phyloP scores from a whole-genome alignment of 2,329 filamentous ascomycete species.

The Drechslerella dactyloides region DNA sequence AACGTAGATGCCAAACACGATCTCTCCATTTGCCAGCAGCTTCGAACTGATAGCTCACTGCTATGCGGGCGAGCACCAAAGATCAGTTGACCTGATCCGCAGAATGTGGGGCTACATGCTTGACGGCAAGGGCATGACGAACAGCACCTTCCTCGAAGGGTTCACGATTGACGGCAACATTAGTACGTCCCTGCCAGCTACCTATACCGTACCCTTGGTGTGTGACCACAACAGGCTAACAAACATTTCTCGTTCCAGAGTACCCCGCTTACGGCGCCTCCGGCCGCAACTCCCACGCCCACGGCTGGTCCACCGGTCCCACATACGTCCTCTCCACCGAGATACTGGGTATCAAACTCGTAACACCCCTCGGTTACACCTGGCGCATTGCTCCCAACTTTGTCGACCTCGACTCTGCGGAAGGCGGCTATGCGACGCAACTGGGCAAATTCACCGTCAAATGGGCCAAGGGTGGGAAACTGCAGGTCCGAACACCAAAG shows the following conservation, averaged over 20 bases:
- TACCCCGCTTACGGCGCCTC: conserved; percentile 57
- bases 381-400: conserved; percentile 60
- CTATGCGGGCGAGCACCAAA: conserved; percentile 57
- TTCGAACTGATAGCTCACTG: conserved; percentile 61
- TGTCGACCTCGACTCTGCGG: conserved; percentile 58
- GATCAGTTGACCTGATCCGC: conserved; percentile 58
- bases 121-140: conserved; percentile 59
- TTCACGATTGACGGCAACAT: conserved; percentile 58
- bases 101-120: conserved; percentile 59
- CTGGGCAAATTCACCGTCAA: conserved; percentile 58
- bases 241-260: conserved; percentile 35
- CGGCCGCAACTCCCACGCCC: conserved; percentile 62
- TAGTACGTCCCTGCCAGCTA: conserved; percentile 27
- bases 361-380: conserved; percentile 56
- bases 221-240: background rate
- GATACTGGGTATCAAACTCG: conserved; percentile 60
- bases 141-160: conserved; percentile 60
- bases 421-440: conserved; percentile 59
- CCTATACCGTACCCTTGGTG: too few relatives aligned
- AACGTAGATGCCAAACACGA: conserved; percentile 55
- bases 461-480: conserved; percentile 55
- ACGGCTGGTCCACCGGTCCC: conserved; percentile 63
- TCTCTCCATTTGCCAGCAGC: conserved; percentile 60
- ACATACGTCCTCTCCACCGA: conserved; percentile 61
- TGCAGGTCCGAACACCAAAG: conserved; percentile 55